These are phyloP conservation scores for Curvularia eragrostidis DNA, from an alignment of 2,329 filamentous ascomycete species.

Conservation along the genomic window DNA sequence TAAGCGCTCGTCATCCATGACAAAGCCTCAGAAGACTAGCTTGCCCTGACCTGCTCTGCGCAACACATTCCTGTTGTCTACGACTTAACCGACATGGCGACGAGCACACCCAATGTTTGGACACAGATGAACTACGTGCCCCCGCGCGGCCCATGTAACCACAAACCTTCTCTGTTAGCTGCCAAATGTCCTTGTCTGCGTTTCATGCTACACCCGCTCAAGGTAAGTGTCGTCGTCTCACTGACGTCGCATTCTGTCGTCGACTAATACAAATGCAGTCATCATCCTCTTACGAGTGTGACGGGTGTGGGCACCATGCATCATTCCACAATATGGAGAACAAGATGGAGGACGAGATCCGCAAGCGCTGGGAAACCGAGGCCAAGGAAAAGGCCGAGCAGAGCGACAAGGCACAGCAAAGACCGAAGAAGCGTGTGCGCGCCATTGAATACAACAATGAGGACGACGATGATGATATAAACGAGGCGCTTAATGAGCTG, in stretches of 20 bases:
- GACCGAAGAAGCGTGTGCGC: conserved; percentile 39
- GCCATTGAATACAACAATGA: conserved; percentile 32
- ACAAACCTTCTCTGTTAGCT: conserved; percentile 56
- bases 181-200: conserved; percentile 60
- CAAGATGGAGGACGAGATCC: conserved; percentile 56
- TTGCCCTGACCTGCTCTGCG: background rate
- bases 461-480: background rate
- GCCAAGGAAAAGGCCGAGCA: conserved; percentile 39
- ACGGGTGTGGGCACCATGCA: conserved; percentile 63
- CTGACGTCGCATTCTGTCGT: background rate
- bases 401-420: conserved; percentile 18
- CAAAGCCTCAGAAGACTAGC: background rate
- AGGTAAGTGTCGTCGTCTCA: conserved; percentile 44
- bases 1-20: background rate
- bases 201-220: conserved; percentile 65
- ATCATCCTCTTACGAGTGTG: conserved; percentile 61
- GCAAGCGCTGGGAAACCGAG: conserved; percentile 54
- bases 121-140: conserved; percentile 59
- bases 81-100: conserved; percentile 20
- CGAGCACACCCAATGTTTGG: conserved; percentile 54
- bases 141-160: conserved; percentile 60
- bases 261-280: conserved; percentile 37
- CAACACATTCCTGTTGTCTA: background rate
- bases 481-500: conserved; percentile 3
- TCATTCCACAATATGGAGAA: conserved; percentile 63